Conservation (phyloP, 768 basidiomycete species). For the Podaxis sp. region DNA sequence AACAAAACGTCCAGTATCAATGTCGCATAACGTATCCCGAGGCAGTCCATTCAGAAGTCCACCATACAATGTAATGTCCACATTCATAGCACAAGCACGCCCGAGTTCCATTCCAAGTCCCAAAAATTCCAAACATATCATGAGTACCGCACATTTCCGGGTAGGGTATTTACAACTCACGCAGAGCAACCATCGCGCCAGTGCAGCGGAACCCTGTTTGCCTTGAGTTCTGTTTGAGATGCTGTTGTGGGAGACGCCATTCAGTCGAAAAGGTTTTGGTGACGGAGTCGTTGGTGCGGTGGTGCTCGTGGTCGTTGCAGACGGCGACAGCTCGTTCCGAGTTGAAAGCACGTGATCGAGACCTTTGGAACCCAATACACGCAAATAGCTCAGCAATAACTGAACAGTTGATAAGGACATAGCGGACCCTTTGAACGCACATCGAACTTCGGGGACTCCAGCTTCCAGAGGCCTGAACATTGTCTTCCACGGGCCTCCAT, state of each 20-base stretch:
- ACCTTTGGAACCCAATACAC: neutral
- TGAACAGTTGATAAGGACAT: neutral
- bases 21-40: neutral
- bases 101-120: neutral
- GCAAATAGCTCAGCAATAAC: neutral
- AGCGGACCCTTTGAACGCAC: no score
- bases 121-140: constrained; percentile 3
- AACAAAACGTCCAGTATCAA: neutral
- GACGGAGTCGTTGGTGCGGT: neutral
- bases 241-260: constrained; percentile 80
- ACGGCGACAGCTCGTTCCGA: constrained; percentile 1
- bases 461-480: no score
- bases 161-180: constrained; percentile 46
- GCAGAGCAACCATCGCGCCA: constrained; percentile 93
- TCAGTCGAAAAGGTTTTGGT: neutral
- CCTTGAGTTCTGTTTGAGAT: constrained; percentile 80
- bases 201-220: constrained; percentile 67
- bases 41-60: neutral
- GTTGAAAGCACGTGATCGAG: neutral
- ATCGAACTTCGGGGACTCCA: no score
- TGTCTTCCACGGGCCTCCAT: no score
- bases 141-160: neutral
- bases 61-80: neutral
- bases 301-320: neutral
- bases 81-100: neutral